phyloP scores from a whole-genome alignment of 2,329 filamentous ascomycete genomes.

The Cyanodermella asteris region DNA sequence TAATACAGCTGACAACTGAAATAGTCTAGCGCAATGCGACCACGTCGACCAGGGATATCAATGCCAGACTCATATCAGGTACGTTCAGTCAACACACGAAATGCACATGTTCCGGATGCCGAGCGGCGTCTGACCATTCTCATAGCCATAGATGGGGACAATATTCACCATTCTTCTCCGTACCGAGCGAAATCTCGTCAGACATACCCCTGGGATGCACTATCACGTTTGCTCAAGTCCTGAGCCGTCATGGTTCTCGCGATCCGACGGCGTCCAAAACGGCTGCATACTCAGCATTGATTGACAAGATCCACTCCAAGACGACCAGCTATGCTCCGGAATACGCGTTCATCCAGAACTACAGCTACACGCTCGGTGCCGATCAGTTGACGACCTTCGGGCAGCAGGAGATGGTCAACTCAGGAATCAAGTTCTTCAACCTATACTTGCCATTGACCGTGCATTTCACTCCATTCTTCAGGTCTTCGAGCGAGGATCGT shows the following conservation, averaged over 20 bases:
- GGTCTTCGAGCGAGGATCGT: slow-evolving; percentile 46
- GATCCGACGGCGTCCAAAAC: slow-evolving; percentile 55
- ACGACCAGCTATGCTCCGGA: slow-evolving; percentile 33
- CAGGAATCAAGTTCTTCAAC: slow-evolving; percentile 52
- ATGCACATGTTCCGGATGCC: too few relatives aligned
- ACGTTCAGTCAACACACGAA: too few relatives aligned
- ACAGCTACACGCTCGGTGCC: slow-evolving; percentile 46
- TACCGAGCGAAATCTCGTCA: slow-evolving; percentile 41
- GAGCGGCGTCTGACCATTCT: too few relatives aligned
- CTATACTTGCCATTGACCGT: slow-evolving; percentile 45
- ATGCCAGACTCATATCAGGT: slow-evolving; percentile 39
- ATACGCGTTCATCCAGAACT: slow-evolving; percentile 50
- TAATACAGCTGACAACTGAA: too few relatives aligned
- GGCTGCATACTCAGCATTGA: slow-evolving; percentile 36
- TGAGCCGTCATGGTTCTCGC: slow-evolving; percentile 69
- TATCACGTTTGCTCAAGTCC: slow-evolving; percentile 57
- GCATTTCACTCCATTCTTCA: slow-evolving; percentile 42
- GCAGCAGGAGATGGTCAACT: slow-evolving; percentile 47
- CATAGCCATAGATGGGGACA: slow-evolving; percentile 66
- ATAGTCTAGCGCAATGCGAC: too few relatives aligned
- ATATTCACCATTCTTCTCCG: slow-evolving; percentile 66
- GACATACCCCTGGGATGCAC: slow-evolving; percentile 44
- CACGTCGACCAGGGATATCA: slow-evolving; percentile 35
- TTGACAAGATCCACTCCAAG: slow-evolving; percentile 43
- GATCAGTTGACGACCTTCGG: slow-evolving; percentile 50